Base-by-base conservation (phyloP, 495 filamentous ascomycete genomes). In the Aspergillus steynii region DNA sequence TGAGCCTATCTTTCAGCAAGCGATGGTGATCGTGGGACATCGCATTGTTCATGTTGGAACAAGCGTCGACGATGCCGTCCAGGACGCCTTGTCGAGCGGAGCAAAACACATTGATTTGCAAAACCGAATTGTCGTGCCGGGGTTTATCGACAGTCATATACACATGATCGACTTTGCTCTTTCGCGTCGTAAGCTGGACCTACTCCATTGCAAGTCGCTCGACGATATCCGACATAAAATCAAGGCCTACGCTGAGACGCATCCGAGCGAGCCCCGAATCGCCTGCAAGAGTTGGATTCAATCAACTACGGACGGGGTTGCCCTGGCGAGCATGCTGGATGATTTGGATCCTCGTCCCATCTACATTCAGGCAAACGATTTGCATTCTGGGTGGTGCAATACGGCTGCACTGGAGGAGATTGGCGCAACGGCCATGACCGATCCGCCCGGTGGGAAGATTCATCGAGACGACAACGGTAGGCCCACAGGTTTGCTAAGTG, bases 101-200 rank as follows among this genome's bases (percentile, higher is more conserved):
- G 71, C 77, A 1, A 63, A 48, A 4, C 46, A 71, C 2, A 69
- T 73, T 57, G 80, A 87, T 62, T 71, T 89, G 20, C 52, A 74
- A 1, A 70, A 78, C 45, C 72, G 70, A 26, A 78, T 82, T 28
- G 71, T 88, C 10, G 68, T 87, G 32, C 86, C 86, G 0, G 85
- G 85, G 28, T 89, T 89, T 64, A 82, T 89, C 52, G 86, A 89
- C 63, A 83, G 80, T 3, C 86, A 89, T 66, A 82, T 86, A 66
- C 86, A 89, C 61, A 76, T 89, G 29, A 71, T 88, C 61, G 78
- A 87, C 28, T 78, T 86, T 42, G 86, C 85, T 7, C 80, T 84
- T 37, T 81, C 86, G 0, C 77, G 87, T 25, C 79, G 77, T 59
- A 87, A 87, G 65, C 71, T 83, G 31, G 74, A 82, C 55, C 75